These are phyloP conservation scores for Adansonia digitata DNA, from an alignment of 345 rosid species.

Conservation along the genomic window DNA sequence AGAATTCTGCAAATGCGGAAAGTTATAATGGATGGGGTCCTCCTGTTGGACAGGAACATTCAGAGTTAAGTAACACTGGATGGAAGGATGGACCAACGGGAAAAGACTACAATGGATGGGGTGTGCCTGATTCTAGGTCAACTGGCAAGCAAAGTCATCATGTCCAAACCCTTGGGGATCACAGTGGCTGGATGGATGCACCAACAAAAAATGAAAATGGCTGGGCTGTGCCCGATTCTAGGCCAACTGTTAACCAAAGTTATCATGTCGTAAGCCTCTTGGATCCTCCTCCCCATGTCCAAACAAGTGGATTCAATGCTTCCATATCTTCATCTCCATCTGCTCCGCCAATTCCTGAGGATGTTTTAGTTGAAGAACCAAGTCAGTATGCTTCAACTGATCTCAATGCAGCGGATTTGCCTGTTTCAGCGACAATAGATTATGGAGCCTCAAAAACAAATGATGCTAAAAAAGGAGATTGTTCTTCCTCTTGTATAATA, in stretches of 20 bases:
- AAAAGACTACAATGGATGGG: slow-evolving; percentile 34
- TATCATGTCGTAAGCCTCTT: slow-evolving; percentile 7
- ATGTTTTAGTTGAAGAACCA: slow-evolving; percentile 28
- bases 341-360: slow-evolving; percentile 20
- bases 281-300: slow-evolving; percentile 9
- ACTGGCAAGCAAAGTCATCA: slow-evolving; percentile 15
- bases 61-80: slow-evolving; percentile 29
- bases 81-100: slow-evolving; percentile 23
- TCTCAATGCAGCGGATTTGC: slow-evolving; percentile 16
- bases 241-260: slow-evolving; percentile 22
- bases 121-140: slow-evolving; percentile 22
- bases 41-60: slow-evolving; percentile 16
- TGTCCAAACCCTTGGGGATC: slow-evolving; percentile 4
- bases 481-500: slow-evolving; percentile 40
- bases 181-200: slow-evolving; percentile 26
- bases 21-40: slow-evolving; percentile 34
- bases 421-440: slow-evolving; percentile 11
- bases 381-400: slow-evolving; percentile 35
- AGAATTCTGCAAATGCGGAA: slow-evolving; percentile 13
- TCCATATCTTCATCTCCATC: slow-evolving; percentile 33
- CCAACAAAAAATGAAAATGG: slow-evolving; percentile 25
- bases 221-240: slow-evolving; percentile 26
- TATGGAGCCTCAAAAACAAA: slow-evolving; percentile 7
- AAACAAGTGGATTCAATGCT: slow-evolving; percentile 16
- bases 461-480: slow-evolving; percentile 23